Percentiles rank a stretch among this genome's conserved stretches.
Evolutionary conservation across 805 yeast species (phyloP).

Genomic region (Yarrowia divulgata): DNA sequence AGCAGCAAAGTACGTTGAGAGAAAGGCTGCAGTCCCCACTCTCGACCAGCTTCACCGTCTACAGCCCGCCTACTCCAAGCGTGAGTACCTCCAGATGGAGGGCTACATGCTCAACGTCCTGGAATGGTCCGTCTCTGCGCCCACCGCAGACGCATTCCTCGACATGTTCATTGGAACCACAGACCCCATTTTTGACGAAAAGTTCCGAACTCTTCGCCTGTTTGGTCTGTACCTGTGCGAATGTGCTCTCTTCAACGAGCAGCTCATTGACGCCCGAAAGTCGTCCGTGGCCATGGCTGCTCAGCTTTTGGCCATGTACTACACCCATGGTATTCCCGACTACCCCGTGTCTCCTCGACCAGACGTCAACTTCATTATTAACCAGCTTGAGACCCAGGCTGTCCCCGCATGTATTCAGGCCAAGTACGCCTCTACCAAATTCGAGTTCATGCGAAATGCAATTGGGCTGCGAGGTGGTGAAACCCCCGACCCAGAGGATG

Average conservation of each 20-base stretch:
- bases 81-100: constrained; percentile 77
- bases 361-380: constrained; percentile 38
- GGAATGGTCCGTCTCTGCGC: constrained; percentile 74
- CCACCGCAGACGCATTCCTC: constrained; percentile 59
- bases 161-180: constrained; percentile 45
- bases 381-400: constrained; percentile 35
- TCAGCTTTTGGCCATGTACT: constrained; percentile 38
- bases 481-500: constrained; percentile 29
- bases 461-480: constrained; percentile 20
- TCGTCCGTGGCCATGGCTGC: constrained; percentile 39
- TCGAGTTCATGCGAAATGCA: constrained; percentile 37
- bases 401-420: constrained; percentile 33
- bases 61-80: constrained; percentile 58
- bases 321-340: constrained; percentile 27
- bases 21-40: constrained; percentile 79
- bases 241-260: constrained; percentile 34
- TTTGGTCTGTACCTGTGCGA: constrained; percentile 34
- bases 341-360: constrained; percentile 37
- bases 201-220: constrained; percentile 26
- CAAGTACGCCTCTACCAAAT: constrained; percentile 34
- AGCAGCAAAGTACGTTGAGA: constrained; percentile 80
- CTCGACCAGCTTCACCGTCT: constrained; percentile 61
- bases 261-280: constrained; percentile 24
- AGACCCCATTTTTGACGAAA: constrained; percentile 36
- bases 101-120: constrained; percentile 73